Conservation (phyloP, 768 basidiomycete species). For the Podaxis sp. region DNA sequence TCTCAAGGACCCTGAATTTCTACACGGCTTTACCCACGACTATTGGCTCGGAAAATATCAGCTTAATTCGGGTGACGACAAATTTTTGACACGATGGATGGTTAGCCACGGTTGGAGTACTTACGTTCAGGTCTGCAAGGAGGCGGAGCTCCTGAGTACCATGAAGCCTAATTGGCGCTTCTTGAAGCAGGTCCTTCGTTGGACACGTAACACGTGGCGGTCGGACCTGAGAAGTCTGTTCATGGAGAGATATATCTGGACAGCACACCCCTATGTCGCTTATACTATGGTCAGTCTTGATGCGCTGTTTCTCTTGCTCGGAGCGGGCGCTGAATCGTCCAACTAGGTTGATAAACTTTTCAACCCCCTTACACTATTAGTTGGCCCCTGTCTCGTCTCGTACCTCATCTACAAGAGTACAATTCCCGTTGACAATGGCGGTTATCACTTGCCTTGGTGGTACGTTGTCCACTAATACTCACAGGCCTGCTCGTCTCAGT, state of each 20-base stretch:
- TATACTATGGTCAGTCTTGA: slow-evolving; percentile 84
- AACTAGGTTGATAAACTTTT: slow-evolving; percentile 77
- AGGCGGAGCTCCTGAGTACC: slow-evolving; percentile 83
- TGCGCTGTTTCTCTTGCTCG: slow-evolving; percentile 32
- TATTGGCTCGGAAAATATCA: slow-evolving; percentile 94
- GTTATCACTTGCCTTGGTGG: slow-evolving; percentile 85
- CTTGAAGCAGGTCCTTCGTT: slow-evolving; percentile 88
- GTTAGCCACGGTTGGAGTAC: slow-evolving; percentile 94
- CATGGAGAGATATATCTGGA: slow-evolving; percentile 87
- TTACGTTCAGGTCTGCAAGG: slow-evolving; percentile 86
- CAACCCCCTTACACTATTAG: slow-evolving; percentile 84
- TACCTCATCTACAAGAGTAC: slow-evolving; percentile 81
- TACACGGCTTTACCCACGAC: slow-evolving; percentile 92
- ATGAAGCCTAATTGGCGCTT: slow-evolving; percentile 99
- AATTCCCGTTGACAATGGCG: slow-evolving; percentile 61
- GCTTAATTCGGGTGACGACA: slow-evolving; percentile 92
- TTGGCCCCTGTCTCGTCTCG: slow-evolving; percentile 78
- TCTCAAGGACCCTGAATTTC: slow-evolving; percentile 90
- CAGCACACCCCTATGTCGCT: slow-evolving; percentile 85
- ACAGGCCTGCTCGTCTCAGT: neutral
- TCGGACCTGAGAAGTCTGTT: slow-evolving; percentile 87
- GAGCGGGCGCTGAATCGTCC: slow-evolving; percentile 10
- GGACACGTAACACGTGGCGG: slow-evolving; percentile 95
- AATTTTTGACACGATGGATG: slow-evolving; percentile 96
- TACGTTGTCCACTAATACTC: slow-evolving; percentile 31